Evolutionary conservation across 805 yeast genomes (phyloP).

Genomic region (Priceomyces castillae): DNA sequence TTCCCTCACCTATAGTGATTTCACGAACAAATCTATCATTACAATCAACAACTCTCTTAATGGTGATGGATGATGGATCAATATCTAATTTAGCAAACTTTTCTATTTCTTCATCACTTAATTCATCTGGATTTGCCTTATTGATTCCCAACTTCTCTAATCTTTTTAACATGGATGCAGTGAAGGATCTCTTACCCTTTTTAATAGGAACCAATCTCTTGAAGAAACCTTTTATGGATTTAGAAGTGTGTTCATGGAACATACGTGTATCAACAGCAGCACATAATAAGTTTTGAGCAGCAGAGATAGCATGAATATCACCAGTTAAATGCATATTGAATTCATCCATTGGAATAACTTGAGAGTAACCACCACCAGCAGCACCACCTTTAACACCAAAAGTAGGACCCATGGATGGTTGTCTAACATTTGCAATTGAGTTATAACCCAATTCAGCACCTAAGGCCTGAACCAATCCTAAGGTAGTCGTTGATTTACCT

Average conservation of each 20-base stretch:
- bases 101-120: constrained; percentile 72
- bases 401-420: constrained; percentile 98
- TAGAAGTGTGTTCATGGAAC: constrained; percentile 90
- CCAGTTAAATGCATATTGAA: constrained; percentile 97
- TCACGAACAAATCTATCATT: constrained; percentile 91
- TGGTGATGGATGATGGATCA: constrained; percentile 85
- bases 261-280: constrained; percentile 97
- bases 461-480: constrained; percentile 94
- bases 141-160: constrained; percentile 76
- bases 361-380: constrained; percentile 98
- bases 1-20: constrained; percentile 85
- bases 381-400: constrained; percentile 99
- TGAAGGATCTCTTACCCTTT: constrained; percentile 75
- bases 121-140: constrained; percentile 75
- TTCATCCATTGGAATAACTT: constrained; percentile 98
- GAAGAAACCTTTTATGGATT: constrained; percentile 71
- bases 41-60: constrained; percentile 91
- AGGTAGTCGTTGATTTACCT: constrained; percentile 95
- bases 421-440: constrained; percentile 93
- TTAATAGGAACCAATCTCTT: constrained; percentile 83
- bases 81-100: constrained; percentile 82
- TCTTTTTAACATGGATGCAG: constrained; percentile 75
- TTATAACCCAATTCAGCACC: constrained; percentile 85
- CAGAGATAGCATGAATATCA: constrained; percentile 93
- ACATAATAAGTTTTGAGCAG: constrained; percentile 89